Evolutionary conservation across 2,329 filamentous ascomycete genomes (phyloP).

Genomic region (Helicocarpus griseus): DNA sequence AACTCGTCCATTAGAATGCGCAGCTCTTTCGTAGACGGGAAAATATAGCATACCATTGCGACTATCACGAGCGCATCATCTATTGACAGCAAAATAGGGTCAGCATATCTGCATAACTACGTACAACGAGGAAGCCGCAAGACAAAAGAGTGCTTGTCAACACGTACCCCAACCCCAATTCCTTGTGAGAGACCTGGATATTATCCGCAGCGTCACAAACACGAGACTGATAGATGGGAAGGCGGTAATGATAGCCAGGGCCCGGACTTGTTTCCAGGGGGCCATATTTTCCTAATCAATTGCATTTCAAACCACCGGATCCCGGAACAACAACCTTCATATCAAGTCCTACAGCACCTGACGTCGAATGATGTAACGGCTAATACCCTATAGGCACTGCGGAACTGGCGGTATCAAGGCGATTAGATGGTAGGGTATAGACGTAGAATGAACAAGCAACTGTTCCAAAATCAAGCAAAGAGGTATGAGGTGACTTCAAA

Average conservation of each 20-base stretch:
- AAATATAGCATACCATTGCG: constrained; percentile 1
- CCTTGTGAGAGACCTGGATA: constrained; percentile 5
- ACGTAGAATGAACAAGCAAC: too few relatives aligned
- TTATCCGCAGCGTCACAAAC: constrained; percentile 3
- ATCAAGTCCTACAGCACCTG: neutral
- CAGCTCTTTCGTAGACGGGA: too few relatives aligned
- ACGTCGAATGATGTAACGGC: too few relatives aligned
- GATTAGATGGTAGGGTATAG: neutral
- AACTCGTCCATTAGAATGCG: neutral
- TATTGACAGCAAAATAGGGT: neutral
- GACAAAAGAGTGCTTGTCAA: neutral
- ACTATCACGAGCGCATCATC: constrained; percentile 8
- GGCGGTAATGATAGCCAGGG: constrained; percentile 3
- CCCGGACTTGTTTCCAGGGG: neutral
- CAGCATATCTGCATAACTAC: neutral
- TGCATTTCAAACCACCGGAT: neutral
- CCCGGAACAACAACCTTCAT: neutral
- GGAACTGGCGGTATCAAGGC: neutral
- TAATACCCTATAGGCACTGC: too few relatives aligned
- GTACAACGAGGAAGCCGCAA: neutral
- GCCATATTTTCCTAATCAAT: constrained; percentile 1
- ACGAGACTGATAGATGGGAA: constrained; percentile 7
- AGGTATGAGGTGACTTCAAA: too few relatives aligned
- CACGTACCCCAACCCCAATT: constrained; percentile 8
- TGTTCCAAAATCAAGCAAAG: too few relatives aligned